phyloP scores from a whole-genome alignment of 306 rosid species.

The Malus domestica region ASM211411v1 NC_041799.1:39873501-39874000 shows the following conservation, averaged over 20 bases:
- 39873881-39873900: not conserved
- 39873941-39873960: slow-evolving; percentile 97
- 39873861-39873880: slow-evolving; percentile 65
- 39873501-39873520: slow-evolving; percentile 77
- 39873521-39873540: slow-evolving; percentile 64
- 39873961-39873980: slow-evolving; percentile 95
- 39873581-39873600: slow-evolving; percentile 78
- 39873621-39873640: slow-evolving; percentile 75
- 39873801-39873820: slow-evolving; percentile 71
- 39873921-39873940: slow-evolving; percentile 46
- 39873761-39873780: slow-evolving; percentile 87
- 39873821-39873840: slow-evolving; percentile 96
- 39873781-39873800: slow-evolving; percentile 80
- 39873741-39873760: slow-evolving; percentile 98
- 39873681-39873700: slow-evolving; percentile 48
- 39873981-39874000: slow-evolving; percentile 98
- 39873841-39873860: slow-evolving; percentile 98
- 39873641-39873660: slow-evolving; percentile 60
- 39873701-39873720: slow-evolving; percentile 71
- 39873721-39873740: slow-evolving; percentile 73
- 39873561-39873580: slow-evolving; percentile 64
- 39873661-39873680: slow-evolving; percentile 59
- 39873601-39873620: slow-evolving; percentile 69
- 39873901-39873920: slow-evolving; percentile 7
- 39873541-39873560: slow-evolving; percentile 78